These are phyloP conservation scores for Apiotrichum brassicae DNA, from an alignment of 1,284 basidiomycete species.

Conservation along the genomic window DNA sequence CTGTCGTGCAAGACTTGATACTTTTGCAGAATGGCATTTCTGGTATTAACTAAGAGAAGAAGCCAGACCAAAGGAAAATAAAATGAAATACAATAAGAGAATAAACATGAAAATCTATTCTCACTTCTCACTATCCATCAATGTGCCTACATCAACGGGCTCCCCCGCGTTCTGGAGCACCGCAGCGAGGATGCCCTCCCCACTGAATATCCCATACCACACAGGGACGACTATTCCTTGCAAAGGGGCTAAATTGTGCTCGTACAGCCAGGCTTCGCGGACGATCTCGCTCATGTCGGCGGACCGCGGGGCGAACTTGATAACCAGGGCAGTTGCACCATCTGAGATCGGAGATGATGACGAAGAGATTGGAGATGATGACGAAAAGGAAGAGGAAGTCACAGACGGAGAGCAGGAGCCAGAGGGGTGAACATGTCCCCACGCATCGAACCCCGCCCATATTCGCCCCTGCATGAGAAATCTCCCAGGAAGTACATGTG, in stretches of 20 bases:
- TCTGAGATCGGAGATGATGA: no score
- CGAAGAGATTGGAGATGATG: no score
- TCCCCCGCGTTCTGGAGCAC: no score
- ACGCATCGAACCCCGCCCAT: no score
- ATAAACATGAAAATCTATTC: neutral
- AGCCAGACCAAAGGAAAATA: no score
- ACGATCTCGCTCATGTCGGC: conserved; percentile 4
- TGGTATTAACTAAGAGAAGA: no score
- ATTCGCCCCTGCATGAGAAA: no score
- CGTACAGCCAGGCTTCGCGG: neutral
- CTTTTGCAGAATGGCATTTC: neutral
- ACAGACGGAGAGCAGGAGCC: no score
- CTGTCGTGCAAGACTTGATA: neutral
- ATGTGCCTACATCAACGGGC: neutral
- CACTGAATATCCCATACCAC: neutral
- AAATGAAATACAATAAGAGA: neutral
- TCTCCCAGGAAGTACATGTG: no score
- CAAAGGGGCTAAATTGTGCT: neutral
- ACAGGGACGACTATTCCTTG: neutral
- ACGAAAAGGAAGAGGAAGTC: no score
- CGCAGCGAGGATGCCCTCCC: neutral
- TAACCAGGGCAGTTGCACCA: no score
- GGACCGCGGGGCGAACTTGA: neutral
- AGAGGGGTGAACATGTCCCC: no score
- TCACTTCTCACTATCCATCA: neutral